phyloP scores from a whole-genome alignment of 2,329 filamentous ascomycete genomes.

The Lizonia empirigonia region DNA sequence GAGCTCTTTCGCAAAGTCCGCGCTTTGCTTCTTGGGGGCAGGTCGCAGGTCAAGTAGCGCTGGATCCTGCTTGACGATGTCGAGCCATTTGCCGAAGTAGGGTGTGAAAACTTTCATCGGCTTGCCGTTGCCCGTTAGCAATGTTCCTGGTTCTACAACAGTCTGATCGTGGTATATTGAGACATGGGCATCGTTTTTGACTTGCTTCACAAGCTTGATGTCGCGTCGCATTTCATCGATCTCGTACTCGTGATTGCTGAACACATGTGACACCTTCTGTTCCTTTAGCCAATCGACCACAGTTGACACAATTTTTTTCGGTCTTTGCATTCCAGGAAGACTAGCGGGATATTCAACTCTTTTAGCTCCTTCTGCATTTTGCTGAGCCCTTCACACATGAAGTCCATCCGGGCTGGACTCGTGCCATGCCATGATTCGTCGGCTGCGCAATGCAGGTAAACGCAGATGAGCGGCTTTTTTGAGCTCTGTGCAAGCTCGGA shows the following conservation, averaged over 20 bases:
- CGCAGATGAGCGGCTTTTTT: constrained; percentile 51
- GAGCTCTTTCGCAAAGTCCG: constrained; percentile 33
- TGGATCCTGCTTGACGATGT: constrained; percentile 50
- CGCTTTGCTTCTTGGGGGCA: constrained; percentile 49
- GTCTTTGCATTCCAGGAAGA: constrained; percentile 52
- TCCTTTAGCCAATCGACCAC: constrained; percentile 53
- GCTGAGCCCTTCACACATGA: constrained; percentile 53
- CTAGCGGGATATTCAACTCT: constrained; percentile 56
- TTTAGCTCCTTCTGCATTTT: constrained; percentile 55
- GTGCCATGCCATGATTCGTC: constrained; percentile 60
- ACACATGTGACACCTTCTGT: constrained; percentile 54
- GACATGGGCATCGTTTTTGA: constrained; percentile 47
- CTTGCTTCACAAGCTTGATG: constrained; percentile 50
- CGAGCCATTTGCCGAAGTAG: constrained; percentile 56
- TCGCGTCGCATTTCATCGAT: constrained; percentile 55
- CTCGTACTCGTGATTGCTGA: constrained; percentile 56
- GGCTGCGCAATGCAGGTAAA: constrained; percentile 55
- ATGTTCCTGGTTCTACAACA: constrained; percentile 53
- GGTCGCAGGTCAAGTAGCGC: constrained; percentile 52
- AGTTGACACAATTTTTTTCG: constrained; percentile 51
- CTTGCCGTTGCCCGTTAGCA: constrained; percentile 51
- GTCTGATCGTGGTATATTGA: constrained; percentile 58
- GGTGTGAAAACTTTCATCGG: constrained; percentile 60
- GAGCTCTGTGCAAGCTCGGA: constrained; percentile 53
- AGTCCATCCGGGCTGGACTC: constrained; percentile 55